phyloP scores from a whole-genome alignment of 306 rosid species.

The Corylus avellana region DNA sequence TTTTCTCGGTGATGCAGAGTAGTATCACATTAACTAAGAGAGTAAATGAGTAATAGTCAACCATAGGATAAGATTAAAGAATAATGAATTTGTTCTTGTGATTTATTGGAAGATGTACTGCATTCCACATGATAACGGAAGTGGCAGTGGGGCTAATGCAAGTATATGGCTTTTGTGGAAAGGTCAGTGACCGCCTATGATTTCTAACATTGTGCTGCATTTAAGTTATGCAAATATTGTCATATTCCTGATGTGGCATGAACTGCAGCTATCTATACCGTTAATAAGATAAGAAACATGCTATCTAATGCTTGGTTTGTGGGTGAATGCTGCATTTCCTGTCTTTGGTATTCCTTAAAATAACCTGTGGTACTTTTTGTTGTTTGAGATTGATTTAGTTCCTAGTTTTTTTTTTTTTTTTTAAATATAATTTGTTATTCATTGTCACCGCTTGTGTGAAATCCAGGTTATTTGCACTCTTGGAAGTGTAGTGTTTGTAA shows the following conservation, averaged over 20 bases:
- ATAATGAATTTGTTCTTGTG: background rate
- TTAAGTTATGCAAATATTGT: background rate
- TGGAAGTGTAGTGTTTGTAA: constrained; percentile 68
- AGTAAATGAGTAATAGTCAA: background rate
- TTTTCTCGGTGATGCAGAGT: background rate
- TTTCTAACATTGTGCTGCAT: background rate
- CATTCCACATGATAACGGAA: background rate
- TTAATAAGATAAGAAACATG: background rate
- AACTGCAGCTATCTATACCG: background rate
- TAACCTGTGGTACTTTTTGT: background rate
- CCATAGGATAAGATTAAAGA: background rate
- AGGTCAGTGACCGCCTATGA: background rate
- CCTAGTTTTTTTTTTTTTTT: background rate
- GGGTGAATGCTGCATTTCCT: background rate
- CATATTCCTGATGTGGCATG: background rate
- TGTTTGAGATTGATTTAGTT: background rate
- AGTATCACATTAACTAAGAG: background rate
- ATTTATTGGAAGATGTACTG: background rate
- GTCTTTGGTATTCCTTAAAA: background rate
- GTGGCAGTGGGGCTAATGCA: background rate
- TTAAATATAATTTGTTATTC: background rate
- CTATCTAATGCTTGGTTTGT: background rate
- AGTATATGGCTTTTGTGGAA: background rate
- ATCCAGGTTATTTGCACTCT: constrained; percentile 75
- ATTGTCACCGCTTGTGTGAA: constrained; percentile 1